Evolutionary conservation across 305 asterid genomes (phyloP).

Genomic region (Plantago lanceolata): DNA sequence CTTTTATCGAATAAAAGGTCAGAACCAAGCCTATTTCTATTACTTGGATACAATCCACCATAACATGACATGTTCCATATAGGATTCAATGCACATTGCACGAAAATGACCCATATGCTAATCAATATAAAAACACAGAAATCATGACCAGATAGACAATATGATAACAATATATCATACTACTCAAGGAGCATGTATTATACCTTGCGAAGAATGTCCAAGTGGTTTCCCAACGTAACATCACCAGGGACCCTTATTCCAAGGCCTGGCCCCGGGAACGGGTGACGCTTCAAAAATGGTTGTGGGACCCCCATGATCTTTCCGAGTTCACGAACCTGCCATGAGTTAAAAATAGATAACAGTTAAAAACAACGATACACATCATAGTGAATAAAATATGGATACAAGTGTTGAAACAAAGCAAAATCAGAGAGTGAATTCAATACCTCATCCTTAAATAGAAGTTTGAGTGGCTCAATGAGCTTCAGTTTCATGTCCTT

Average conservation of each 20-base stretch:
- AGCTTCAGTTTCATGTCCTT: slow-evolving; percentile 96
- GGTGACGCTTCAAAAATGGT: slow-evolving; percentile 78
- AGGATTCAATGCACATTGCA: no score
- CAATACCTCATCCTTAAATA: slow-evolving; percentile 93
- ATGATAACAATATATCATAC: not conserved
- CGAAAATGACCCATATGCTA: no score
- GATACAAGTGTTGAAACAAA: not conserved
- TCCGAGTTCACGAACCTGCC: slow-evolving; percentile 82
- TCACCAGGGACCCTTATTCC: slow-evolving; percentile 92
- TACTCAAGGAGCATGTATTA: not conserved
- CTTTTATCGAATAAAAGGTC: no score
- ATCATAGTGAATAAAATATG: no score
- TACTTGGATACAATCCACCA: no score
- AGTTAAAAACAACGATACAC: no score
- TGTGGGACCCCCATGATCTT: slow-evolving; percentile 66
- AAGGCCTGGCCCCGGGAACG: slow-evolving; percentile 97
- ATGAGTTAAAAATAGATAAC: slow-evolving; percentile 12
- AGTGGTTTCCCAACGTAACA: slow-evolving; percentile 69
- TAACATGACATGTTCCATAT: no score
- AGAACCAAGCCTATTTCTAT: no score
- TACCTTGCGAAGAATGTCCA: slow-evolving; percentile 89
- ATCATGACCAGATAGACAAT: no score
- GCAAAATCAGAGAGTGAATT: not conserved
- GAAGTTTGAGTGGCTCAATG: slow-evolving; percentile 87
- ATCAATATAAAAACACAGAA: no score